A percentile compares a stretch with the other conserved stretches of the same genome.
These are phyloP conservation scores for Adiantum capillusveneris DNA, from an alignment of 75 land plant species.

Conservation along the genomic window DNA sequence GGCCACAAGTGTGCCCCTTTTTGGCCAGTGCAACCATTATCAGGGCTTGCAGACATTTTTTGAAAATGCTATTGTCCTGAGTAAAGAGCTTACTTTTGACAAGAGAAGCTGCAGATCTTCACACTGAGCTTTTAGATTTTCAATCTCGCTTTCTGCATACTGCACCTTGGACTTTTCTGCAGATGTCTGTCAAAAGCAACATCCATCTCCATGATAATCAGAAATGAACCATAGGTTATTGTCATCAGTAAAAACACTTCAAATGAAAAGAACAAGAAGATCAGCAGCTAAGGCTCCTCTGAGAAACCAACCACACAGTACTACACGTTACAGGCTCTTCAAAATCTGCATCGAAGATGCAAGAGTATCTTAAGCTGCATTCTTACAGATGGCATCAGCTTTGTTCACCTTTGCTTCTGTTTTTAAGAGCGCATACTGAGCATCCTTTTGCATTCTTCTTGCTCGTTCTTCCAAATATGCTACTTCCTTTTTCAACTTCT, in stretches of 20 bases:
- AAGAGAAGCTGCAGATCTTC: constrained; percentile 16
- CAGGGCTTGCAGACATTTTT: no score
- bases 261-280: no score
- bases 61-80: no score
- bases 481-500: constrained; percentile 46
- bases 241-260: no score
- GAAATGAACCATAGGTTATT: neutral
- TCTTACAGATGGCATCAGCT: neutral
- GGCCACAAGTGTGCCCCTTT: no score
- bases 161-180: neutral
- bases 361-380: neutral
- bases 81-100: constrained; percentile 10
- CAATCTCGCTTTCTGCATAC: constrained; percentile 6
- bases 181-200: constrained; percentile 12
- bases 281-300: no score
- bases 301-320: no score
- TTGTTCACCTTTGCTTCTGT: constrained; percentile 52
- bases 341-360: no score
- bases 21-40: no score
- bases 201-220: neutral
- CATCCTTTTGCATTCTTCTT: constrained; percentile 44
- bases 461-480: constrained; percentile 39
- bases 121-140: constrained; percentile 6
- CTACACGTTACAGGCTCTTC: no score
- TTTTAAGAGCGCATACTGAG: constrained; percentile 43